Evolutionary conservation across 345 rosid species (phyloP).

Genomic region (Gossypium herbaceum): DNA sequence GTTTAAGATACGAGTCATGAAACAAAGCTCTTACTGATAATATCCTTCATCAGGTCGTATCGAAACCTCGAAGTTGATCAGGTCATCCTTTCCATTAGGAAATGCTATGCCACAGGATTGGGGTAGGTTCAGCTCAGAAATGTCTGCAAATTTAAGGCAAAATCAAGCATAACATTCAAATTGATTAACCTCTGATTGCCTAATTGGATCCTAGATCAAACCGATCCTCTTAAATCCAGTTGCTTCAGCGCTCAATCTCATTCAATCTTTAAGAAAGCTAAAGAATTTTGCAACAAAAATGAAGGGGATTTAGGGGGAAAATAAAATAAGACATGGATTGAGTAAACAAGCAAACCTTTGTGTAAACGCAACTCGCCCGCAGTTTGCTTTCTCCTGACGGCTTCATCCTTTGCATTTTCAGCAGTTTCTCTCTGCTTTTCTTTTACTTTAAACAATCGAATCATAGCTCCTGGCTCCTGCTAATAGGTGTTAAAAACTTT

Average conservation of each 20-base stretch:
- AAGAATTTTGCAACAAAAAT: too few relatives aligned
- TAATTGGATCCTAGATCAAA: background rate
- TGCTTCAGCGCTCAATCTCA: background rate
- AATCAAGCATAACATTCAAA: background rate
- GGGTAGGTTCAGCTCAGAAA: conserved; percentile 73
- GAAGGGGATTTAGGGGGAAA: too few relatives aligned
- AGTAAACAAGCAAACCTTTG: conserved; percentile 44
- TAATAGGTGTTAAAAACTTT: background rate
- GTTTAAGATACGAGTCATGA: background rate
- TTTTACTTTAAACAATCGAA: conserved; percentile 74
- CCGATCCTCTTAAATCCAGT: too few relatives aligned
- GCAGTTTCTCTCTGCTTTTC: conserved; percentile 80
- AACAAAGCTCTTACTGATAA: conserved; percentile 49
- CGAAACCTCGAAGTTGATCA: conserved; percentile 77
- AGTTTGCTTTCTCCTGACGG: conserved; percentile 58
- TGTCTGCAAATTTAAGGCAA: conserved; percentile 33
- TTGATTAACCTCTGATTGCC: background rate
- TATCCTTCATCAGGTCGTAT: conserved; percentile 83
- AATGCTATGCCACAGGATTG: conserved; percentile 57
- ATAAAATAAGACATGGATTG: too few relatives aligned
- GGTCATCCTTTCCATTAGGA: conserved; percentile 74
- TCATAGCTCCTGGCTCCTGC: conserved; percentile 55
- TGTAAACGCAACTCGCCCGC: conserved; percentile 88
- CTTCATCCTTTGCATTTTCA: conserved; percentile 53
- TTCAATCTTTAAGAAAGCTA: too few relatives aligned